Percentiles rank a stretch among this genome's conserved stretches.
phyloP scores from a whole-genome alignment of 2,329 filamentous ascomycete species.

The Camillea tinctor region DNA sequence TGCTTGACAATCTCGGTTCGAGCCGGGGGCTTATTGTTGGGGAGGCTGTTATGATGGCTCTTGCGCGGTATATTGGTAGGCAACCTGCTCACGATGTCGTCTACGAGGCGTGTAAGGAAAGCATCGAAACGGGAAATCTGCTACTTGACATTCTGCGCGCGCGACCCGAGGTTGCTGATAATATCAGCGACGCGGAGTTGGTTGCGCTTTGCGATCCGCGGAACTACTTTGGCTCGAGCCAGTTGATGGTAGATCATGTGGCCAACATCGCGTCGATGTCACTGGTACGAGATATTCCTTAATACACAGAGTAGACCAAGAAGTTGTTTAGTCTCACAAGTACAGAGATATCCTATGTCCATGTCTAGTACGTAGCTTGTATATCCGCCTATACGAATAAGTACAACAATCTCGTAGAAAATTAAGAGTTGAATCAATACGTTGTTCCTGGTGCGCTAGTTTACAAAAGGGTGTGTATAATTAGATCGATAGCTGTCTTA shows the following conservation, averaged over 20 bases:
- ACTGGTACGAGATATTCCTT: too few species aligned
- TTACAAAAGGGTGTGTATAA: too few species aligned
- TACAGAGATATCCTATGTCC: too few species aligned
- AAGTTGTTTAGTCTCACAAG: too few species aligned
- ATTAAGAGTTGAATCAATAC: too few species aligned
- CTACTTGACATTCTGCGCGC: slow-evolving; percentile 39
- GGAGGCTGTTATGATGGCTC: slow-evolving; percentile 61
- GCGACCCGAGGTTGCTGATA: slow-evolving; percentile 36
- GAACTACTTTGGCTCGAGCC: slow-evolving; percentile 39
- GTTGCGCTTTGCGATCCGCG: slow-evolving; percentile 32
- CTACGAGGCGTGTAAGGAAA: slow-evolving; percentile 51
- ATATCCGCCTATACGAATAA: too few species aligned
- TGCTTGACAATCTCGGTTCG: slow-evolving; percentile 50
- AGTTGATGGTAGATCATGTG: slow-evolving; percentile 30
- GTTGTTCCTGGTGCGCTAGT: too few species aligned
- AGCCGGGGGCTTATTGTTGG: slow-evolving; percentile 54
- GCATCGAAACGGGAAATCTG: slow-evolving; percentile 43
- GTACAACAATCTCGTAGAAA: too few species aligned
- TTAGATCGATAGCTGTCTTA: too few species aligned
- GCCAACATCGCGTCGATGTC: not conserved
- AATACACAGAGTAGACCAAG: too few species aligned
- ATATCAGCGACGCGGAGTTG: slow-evolving; percentile 31
- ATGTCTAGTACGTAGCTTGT: too few species aligned
- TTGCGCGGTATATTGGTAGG: slow-evolving; percentile 51
- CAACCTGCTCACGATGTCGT: slow-evolving; percentile 56